phyloP scores from a whole-genome alignment of 2,329 filamentous ascomycete genomes.

The Magnaporthiopsis poae region DNA sequence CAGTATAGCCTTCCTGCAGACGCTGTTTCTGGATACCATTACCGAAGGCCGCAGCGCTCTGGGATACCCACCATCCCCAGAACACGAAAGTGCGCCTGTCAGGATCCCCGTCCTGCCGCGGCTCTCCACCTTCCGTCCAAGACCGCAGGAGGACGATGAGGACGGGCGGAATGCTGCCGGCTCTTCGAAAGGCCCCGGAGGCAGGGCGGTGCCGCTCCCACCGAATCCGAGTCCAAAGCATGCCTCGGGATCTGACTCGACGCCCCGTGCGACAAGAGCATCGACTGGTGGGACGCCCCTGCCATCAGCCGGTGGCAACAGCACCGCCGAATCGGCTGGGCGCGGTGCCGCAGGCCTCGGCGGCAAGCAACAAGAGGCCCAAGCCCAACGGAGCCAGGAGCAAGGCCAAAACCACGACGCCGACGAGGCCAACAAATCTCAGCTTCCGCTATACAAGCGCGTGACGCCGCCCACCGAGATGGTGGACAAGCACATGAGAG shows the following conservation, averaged over 20 bases:
- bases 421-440: not conserved
- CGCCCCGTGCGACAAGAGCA: not conserved
- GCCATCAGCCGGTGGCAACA: not conserved
- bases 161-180: not conserved
- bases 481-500: not conserved
- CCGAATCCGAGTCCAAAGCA: not conserved
- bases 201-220: not conserved
- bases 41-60: not conserved
- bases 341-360: not conserved
- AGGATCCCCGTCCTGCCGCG: not conserved
- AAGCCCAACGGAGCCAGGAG: not conserved
- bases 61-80: not conserved
- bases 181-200: not conserved
- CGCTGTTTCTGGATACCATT: not conserved
- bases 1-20: not conserved
- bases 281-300: not conserved
- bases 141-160: not conserved
- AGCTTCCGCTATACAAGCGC: not conserved
- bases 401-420: not conserved
- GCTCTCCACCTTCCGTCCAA: not conserved
- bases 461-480: not conserved
- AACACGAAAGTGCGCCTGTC: not conserved
- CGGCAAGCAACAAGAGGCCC: not conserved
- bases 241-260: too few species aligned
- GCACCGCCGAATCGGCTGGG: too few species aligned